Evolutionary conservation across 345 rosid genomes (phyloP).

Genomic region (Eucalyptus tenuipes): DNA sequence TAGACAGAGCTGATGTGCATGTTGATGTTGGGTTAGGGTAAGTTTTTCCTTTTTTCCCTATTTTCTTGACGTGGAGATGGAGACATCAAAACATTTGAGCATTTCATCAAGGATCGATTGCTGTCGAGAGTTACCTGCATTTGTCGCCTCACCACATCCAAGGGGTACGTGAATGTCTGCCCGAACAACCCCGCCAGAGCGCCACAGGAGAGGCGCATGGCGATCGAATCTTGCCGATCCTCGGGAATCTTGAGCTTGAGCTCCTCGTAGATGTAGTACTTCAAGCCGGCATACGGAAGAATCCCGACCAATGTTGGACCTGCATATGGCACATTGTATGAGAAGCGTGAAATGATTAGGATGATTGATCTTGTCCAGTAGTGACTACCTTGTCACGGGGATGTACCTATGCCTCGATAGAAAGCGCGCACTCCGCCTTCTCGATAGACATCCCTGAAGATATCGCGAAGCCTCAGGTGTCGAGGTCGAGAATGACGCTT

Average conservation of each 20-base stretch:
- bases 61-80: not conserved
- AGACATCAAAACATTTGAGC: not conserved
- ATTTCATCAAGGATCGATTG: not conserved
- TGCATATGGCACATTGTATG: not conserved
- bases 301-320: slow-evolving; percentile 87
- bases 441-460: slow-evolving; percentile 53
- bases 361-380: not conserved
- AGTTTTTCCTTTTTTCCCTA: not conserved
- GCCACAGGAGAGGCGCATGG: slow-evolving; percentile 80
- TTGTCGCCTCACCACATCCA: slow-evolving; percentile 93
- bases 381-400: not conserved
- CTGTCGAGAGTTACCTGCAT: slow-evolving; percentile 58
- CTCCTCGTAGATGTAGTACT: slow-evolving; percentile 84
- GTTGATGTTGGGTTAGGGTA: not conserved
- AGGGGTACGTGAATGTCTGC: slow-evolving; percentile 86
- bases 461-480: slow-evolving; percentile 51
- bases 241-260: slow-evolving; percentile 77
- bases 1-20: not conserved
- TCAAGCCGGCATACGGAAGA: slow-evolving; percentile 86
- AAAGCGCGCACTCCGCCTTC: slow-evolving; percentile 74
- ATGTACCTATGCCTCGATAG: slow-evolving; percentile 75
- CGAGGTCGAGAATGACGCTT: slow-evolving; percentile 21
- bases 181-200: slow-evolving; percentile 88
- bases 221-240: slow-evolving; percentile 66
- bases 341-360: not conserved